A percentile compares a stretch with the other conserved stretches of the same genome.
These are phyloP conservation scores for Xylaria acuta DNA, from an alignment of 495 filamentous ascomycete species.

Conservation along the genomic window DNA sequence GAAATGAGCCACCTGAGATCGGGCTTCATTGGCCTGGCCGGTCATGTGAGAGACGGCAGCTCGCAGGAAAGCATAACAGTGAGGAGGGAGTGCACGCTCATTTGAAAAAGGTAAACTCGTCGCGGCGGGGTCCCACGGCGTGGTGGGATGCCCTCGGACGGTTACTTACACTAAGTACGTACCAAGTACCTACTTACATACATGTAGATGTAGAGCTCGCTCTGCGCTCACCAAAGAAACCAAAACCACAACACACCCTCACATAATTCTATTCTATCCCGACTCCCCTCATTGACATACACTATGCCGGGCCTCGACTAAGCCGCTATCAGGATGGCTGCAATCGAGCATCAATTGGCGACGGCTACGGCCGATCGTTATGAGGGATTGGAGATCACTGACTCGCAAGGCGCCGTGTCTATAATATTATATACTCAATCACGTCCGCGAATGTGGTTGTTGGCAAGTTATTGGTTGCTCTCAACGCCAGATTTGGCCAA, in stretches of 20 bases:
- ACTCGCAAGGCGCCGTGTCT: slow-evolving; percentile 4
- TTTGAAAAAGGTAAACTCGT: not conserved
- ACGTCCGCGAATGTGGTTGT: not conserved
- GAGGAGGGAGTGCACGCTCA: not conserved
- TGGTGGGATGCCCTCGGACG: not conserved
- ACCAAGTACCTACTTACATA: too few relatives aligned
- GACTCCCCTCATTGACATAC: not conserved
- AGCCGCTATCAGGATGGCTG: not conserved
- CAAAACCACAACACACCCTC: not conserved
- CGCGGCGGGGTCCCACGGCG: not conserved
- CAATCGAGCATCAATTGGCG: slow-evolving; percentile 6
- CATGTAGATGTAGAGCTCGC: not conserved
- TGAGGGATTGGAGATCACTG: not conserved
- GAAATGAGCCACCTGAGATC: not conserved
- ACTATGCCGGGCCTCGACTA: not conserved
- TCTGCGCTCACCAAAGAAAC: not conserved
- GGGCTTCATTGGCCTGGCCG: not conserved
- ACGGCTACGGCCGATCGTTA: not conserved
- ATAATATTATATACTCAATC: slow-evolving; percentile 24
- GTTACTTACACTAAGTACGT: not conserved
- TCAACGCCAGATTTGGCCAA: not conserved
- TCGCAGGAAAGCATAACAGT: not conserved
- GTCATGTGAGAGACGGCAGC: not conserved
- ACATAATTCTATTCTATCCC: slow-evolving; percentile 1
- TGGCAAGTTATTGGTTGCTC: not conserved